phyloP scores from a whole-genome alignment of 169 alveolate species.

The Cryptosporidium parvum region DNA sequence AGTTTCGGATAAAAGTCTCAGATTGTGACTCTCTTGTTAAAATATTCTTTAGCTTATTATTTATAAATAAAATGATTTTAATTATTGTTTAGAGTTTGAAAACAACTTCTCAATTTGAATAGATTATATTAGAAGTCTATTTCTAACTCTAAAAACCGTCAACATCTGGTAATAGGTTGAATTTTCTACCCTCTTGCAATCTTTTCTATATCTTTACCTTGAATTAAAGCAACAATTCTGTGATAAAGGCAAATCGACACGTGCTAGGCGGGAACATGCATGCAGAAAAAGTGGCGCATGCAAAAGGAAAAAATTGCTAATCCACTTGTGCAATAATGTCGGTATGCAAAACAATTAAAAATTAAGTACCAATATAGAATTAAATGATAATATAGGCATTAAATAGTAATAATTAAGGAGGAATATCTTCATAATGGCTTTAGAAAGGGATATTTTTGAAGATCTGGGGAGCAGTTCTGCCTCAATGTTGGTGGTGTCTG shows the following conservation, averaged over 20 bases:
- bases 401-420: background rate
- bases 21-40: too few species aligned
- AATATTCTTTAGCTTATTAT: too few species aligned
- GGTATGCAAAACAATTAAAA: background rate
- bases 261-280: conserved; percentile 45
- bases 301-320: conserved; percentile 1
- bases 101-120: too few species aligned
- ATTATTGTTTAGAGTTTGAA: too few species aligned
- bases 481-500: conserved; percentile 53
- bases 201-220: too few species aligned
- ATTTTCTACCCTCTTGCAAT: background rate
- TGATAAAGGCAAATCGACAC: conserved; percentile 11
- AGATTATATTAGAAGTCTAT: too few species aligned
- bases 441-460: conserved; percentile 13
- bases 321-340: conserved; percentile 60
- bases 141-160: too few species aligned
- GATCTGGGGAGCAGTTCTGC: conserved; percentile 58
- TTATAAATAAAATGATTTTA: background rate
- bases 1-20: too few species aligned
- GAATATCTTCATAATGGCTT: conserved; percentile 2
- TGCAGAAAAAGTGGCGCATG: conserved; percentile 57
- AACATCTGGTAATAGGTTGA: too few species aligned
- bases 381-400: background rate
- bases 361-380: background rate
- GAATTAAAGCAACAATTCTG: background rate